These are phyloP conservation scores for Metahyphopichia silvanorum DNA, from an alignment of 805 yeast genomes.

Conservation along the genomic window DNA sequence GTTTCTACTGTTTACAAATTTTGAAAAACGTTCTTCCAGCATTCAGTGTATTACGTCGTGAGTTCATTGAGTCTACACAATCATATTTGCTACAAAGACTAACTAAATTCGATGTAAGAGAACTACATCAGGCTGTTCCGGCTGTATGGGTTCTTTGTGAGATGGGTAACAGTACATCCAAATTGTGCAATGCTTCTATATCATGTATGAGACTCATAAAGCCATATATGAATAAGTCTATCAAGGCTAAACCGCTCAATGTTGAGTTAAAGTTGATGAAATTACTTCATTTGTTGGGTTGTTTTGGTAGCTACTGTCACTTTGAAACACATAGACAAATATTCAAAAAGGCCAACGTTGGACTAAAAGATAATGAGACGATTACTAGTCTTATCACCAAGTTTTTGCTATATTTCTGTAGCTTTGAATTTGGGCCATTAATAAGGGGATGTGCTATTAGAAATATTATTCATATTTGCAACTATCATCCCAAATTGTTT, in stretches of 20 bases:
- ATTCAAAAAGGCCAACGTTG: slow-evolving; percentile 38
- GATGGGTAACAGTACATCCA: slow-evolving; percentile 42
- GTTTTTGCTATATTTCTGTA: slow-evolving; percentile 54
- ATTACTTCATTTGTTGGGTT: slow-evolving; percentile 61
- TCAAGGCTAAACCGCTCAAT: slow-evolving; percentile 6
- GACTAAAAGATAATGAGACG: slow-evolving; percentile 50
- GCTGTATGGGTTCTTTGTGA: slow-evolving; percentile 56
- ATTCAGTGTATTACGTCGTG: slow-evolving; percentile 43
- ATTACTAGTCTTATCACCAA: slow-evolving; percentile 57
- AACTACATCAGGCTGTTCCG: slow-evolving; percentile 73
- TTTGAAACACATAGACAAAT: slow-evolving; percentile 44
- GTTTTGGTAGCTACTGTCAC: slow-evolving; percentile 68
- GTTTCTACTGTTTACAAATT: slow-evolving; percentile 52
- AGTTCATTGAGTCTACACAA: slow-evolving; percentile 49
- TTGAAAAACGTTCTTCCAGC: slow-evolving; percentile 48
- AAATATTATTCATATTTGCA: slow-evolving; percentile 57
- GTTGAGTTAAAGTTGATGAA: slow-evolving; percentile 50
- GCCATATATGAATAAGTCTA: slow-evolving; percentile 38
- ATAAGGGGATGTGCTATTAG: slow-evolving; percentile 52
- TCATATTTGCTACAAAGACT: slow-evolving; percentile 50
- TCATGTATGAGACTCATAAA: slow-evolving; percentile 53
- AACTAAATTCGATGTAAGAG: slow-evolving; percentile 58
- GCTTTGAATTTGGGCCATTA: slow-evolving; percentile 19
- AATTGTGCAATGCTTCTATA: slow-evolving; percentile 59
- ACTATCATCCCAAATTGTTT: slow-evolving; percentile 64